Conservation (phyloP, 352 stramenopile species). For the Thraustotheca clavata region DNA sequence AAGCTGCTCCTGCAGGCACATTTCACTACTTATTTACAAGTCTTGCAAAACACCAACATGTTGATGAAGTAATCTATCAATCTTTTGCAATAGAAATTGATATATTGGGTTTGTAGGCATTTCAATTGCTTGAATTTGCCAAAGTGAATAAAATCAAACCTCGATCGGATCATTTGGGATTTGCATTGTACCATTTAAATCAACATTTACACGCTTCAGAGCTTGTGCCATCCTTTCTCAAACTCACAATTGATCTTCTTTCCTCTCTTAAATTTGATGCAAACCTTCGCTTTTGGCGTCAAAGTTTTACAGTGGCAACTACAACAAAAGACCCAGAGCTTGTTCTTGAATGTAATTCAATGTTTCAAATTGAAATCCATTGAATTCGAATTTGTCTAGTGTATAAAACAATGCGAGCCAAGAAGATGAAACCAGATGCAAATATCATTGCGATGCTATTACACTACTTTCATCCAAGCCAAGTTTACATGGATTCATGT, state of each 20-base stretch:
- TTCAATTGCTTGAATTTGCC: not conserved
- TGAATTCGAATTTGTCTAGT: not conserved
- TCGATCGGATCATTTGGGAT: not conserved
- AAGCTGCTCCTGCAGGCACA: not conserved
- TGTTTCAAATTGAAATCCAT: no score
- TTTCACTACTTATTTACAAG: not conserved
- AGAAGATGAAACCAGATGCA: not conserved
- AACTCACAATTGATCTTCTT: not conserved
- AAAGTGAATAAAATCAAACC: not conserved
- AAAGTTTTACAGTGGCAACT: not conserved
- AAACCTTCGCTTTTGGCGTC: not conserved
- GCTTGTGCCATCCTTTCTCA: not conserved
- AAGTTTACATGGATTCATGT: not conserved
- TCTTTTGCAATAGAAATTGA: not conserved
- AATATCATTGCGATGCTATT: not conserved
- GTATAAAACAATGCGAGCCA: not conserved
- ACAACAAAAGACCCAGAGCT: not conserved
- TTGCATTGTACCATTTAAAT: not conserved
- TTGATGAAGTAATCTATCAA: not conserved
- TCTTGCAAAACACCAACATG: not conserved
- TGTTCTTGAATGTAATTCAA: not conserved
- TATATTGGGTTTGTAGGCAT: not conserved
- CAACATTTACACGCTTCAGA: not conserved
- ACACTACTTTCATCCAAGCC: not conserved
- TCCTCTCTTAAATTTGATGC: not conserved